A percentile compares a stretch with the other conserved stretches of the same genome.
These are phyloP conservation scores for Micractinium sp. DNA, from an alignment of 139 green algal species.

Conservation along the genomic window DNA sequence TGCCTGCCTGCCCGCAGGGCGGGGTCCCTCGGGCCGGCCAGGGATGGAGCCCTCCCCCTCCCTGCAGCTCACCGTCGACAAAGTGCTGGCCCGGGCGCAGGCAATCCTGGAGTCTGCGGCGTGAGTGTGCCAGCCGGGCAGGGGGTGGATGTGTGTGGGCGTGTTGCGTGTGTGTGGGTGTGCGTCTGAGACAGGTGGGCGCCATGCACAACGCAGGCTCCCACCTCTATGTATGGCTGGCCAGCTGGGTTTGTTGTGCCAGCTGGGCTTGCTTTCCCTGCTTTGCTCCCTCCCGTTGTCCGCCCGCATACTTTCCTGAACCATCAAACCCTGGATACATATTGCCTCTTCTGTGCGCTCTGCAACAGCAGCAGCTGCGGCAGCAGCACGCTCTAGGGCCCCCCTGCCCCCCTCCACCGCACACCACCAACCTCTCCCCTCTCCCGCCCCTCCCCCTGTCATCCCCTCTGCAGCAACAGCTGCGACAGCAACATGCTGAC, in stretches of 20 bases:
- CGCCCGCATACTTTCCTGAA: neutral
- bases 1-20: neutral
- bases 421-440: neutral
- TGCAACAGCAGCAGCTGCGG: too few species aligned
- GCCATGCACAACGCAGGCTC: neutral
- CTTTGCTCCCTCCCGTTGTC: neutral
- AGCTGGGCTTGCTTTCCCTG: neutral
- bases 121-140: neutral
- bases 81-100: slow-evolving; percentile 11
- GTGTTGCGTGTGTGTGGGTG: neutral
- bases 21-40: too few species aligned
- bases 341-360: too few species aligned
- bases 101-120: neutral
- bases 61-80: neutral
- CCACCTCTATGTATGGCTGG: neutral
- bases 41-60: neutral
- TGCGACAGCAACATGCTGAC: slow-evolving; percentile 17
- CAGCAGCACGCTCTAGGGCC: too few species aligned
- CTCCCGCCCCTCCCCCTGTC: neutral
- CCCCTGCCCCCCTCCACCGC: neutral
- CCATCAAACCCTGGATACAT: too few species aligned
- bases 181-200: neutral
- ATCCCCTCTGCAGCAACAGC: neutral
- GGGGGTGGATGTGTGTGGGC: neutral
- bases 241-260: too few species aligned